Evolutionary conservation across 2,329 filamentous ascomycete species (phyloP).

Genomic region (Sphaceloma murrayae): DNA sequence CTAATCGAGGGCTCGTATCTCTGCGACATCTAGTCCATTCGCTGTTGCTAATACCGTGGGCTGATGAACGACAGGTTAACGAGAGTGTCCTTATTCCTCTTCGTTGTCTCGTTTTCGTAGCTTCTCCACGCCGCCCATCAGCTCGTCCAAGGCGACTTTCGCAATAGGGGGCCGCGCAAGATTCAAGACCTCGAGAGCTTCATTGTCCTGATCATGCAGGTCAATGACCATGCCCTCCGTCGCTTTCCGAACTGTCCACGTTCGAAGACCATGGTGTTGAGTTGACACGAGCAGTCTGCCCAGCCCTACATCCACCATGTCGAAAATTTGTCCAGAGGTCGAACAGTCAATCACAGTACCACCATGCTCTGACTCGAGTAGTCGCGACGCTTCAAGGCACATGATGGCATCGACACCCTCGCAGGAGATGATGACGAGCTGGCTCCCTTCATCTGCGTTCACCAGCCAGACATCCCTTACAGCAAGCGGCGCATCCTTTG

Average conservation of each 20-base stretch:
- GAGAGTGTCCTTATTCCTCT: conserved; percentile 15
- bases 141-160: too few relatives aligned
- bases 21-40: too few relatives aligned
- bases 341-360: neutral
- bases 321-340: conserved; percentile 1
- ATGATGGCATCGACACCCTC: conserved; percentile 41
- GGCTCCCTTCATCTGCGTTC: conserved; percentile 10
- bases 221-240: too few relatives aligned
- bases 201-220: too few relatives aligned
- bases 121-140: conserved; percentile 41
- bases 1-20: too few relatives aligned
- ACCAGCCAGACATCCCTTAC: conserved; percentile 44
- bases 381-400: conserved; percentile 48
- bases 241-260: neutral
- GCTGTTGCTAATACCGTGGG: too few relatives aligned
- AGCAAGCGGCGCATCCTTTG: conserved; percentile 26
- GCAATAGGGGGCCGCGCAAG: too few relatives aligned
- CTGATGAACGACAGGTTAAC: too few relatives aligned
- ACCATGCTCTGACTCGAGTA: too few relatives aligned
- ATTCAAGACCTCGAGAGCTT: too few relatives aligned
- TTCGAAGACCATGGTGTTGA: neutral
- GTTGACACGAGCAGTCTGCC: neutral
- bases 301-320: conserved; percentile 1
- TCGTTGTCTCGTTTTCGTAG: conserved; percentile 39
- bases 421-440: conserved; percentile 32